Percentiles rank a stretch among this genome's conserved stretches.
These are phyloP conservation scores for Wickerhamiella australiensis DNA, from an alignment of 805 yeast species.

Conservation along the genomic window DNA sequence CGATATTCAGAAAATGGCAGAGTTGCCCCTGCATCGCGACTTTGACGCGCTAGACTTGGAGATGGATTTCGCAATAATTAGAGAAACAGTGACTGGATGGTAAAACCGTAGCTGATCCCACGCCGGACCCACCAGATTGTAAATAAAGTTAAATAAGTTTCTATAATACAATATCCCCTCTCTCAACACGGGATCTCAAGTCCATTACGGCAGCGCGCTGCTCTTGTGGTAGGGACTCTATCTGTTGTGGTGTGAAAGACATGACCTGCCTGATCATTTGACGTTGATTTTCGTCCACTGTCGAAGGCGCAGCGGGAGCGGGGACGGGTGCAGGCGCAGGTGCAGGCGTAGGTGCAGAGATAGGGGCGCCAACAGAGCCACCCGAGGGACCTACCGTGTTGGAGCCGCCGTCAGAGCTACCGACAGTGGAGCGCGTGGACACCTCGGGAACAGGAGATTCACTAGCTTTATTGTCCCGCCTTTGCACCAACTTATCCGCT, in stretches of 20 bases:
- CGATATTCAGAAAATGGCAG: background rate
- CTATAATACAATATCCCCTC: slow-evolving; percentile 19
- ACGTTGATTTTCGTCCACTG: slow-evolving; percentile 9
- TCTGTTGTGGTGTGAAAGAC: slow-evolving; percentile 40
- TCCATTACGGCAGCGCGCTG: slow-evolving; percentile 34
- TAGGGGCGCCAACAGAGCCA: too few species aligned
- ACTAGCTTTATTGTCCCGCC: background rate
- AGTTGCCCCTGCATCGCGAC: background rate
- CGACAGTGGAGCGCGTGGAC: too few species aligned
- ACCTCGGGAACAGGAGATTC: background rate
- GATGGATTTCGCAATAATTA: background rate
- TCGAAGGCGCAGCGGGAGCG: slow-evolving; percentile 4
- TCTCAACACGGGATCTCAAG: slow-evolving; percentile 21
- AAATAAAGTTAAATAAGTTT: background rate
- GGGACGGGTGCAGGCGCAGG: background rate
- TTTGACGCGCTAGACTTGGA: background rate
- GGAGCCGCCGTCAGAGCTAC: too few species aligned
- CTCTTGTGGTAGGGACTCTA: slow-evolving; percentile 38
- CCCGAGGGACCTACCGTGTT: too few species aligned
- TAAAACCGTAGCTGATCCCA: too few species aligned
- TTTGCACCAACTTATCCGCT: slow-evolving; percentile 17
- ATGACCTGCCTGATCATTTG: slow-evolving; percentile 40
- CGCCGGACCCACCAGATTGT: background rate
- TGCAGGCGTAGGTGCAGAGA: background rate
- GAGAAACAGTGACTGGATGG: background rate